Evolutionary conservation across 2,329 filamentous ascomycete species (phyloP), one percentile per base, ranked within the genome.

Genomic region (Ceratocystis cacaofunesta): DNA sequence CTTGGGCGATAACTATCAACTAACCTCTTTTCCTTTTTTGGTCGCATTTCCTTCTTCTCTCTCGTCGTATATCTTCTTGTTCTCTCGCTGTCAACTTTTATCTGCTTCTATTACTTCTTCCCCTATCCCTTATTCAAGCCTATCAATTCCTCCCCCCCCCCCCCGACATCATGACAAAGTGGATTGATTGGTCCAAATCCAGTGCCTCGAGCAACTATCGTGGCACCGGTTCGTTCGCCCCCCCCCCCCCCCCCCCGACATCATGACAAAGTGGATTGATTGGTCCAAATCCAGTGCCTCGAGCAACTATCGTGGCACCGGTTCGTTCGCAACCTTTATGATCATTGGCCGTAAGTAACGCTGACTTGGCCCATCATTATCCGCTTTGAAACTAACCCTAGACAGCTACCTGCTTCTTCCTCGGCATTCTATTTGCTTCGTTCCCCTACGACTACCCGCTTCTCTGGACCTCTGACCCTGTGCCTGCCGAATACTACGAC

Each of bases 371-470:
- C 63, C 52, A 62, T 43, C 69, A 52, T 46, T 55, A 55, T 41
- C 50, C 63, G 62, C 48, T 64, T 50, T 62, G 5, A 55, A 28
- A 55, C 48, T 50, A 46, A 67, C 66, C 28, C 46, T 68, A 32
- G 32, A 36, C 71, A 92, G 88, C 88, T 69, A 91, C 89, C 70
- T 96, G 90, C 76, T 99, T 99, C 84, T 96, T 97, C 83, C 88
- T 99, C 69, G 94, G 94, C 71, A 91, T 97, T 75, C 87, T 99
- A 76, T 99, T 97, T 83, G 91, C 91, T 71, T 86, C 87, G 69
- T 95, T 97, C 77, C 92, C 94, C 68, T 99, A 97, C 80, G 94
- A 95, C 80, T 94, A 90, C 78, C 88, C 90, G 68, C 86, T 94
- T 69, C 87, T 95, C 64, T 95, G 90, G 82, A 87, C 86, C 63